phyloP scores from a whole-genome alignment of 2,329 filamentous ascomycete species.

The Ophiostoma novo-ulmi region DNA sequence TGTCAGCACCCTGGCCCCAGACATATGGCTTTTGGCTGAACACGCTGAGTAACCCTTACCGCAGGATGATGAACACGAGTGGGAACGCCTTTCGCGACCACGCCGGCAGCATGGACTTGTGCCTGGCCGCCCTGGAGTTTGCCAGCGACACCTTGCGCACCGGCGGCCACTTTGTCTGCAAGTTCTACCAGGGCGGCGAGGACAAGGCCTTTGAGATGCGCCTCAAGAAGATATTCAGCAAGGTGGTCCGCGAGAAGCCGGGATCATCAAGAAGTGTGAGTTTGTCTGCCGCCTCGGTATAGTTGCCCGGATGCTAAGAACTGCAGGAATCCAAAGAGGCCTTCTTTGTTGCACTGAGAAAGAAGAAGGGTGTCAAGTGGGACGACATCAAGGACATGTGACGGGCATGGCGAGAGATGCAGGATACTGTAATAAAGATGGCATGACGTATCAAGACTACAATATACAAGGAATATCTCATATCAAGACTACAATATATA shows the following conservation, averaged over 20 bases:
- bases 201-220: constrained; percentile 73
- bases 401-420: not conserved
- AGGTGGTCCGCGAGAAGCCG: constrained; percentile 83
- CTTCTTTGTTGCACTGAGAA: constrained; percentile 74
- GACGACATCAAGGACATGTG: constrained; percentile 26
- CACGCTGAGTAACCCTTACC: constrained; percentile 91
- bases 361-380: constrained; percentile 48
- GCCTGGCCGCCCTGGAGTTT: constrained; percentile 77
- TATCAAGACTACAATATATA: not conserved
- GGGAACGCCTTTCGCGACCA: constrained; percentile 84
- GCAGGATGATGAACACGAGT: constrained; percentile 99
- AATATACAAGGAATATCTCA: not conserved
- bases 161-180: constrained; percentile 91
- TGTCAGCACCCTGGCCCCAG: constrained; percentile 94
- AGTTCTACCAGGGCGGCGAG: constrained; percentile 90
- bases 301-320: not conserved
- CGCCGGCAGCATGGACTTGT: constrained; percentile 92
- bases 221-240: constrained; percentile 70
- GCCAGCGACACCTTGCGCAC: constrained; percentile 74
- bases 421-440: too few species aligned
- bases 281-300: constrained; percentile 24
- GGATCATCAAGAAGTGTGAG: constrained; percentile 80
- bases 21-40: constrained; percentile 72
- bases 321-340: constrained; percentile 75
- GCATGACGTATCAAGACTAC: not conserved